Base-by-base conservation (phyloP, 202 grass and related monocot species). In the Schoenoplectus tabernaemontani region DNA sequence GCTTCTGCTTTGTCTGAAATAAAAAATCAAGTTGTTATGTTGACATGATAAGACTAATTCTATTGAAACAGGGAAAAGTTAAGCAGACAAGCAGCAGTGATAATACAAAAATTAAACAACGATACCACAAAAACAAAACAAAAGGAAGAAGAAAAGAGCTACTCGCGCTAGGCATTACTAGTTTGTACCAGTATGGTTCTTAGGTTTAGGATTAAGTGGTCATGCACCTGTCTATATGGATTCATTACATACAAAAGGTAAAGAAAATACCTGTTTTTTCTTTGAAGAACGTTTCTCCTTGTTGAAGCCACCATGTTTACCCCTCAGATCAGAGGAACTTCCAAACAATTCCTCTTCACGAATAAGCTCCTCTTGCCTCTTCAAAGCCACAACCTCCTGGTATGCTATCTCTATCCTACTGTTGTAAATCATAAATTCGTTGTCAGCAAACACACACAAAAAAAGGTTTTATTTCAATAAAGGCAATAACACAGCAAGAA, bases 291-390 rank as follows among this genome's bases (percentile, higher is more conserved):
- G 91, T 47, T 95, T 90, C 59, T 99, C 96, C 38, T 83, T 95
- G 8, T 71, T 83, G 84, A 53, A 80, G 77, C 81, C 79, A 13
- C 65, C 57, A 59, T 84, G 81, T 75, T 99, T 96, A 38, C 83
- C 87, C 81, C 88, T 92, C 20, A 86, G 78, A 57, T 95, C 90
- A 75, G 90, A 74, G 46, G 69, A 84, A 81, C 87, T 92, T 41
- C 86, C 86, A 38, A 88, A 88, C 74, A 81, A 90, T 78, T 99
- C 96, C 78, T 98, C 96, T 83, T 99, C 96, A 39, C 96, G 90
- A 84, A 99, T 99, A 48, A 99, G 82, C 61, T 99, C 96, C 78
- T 99, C 96, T 80, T 99, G 96, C 70, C 89, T 99, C 76, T 91
- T 95, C 70, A 95, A 87, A 75, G 96, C 92, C 90, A 99, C 89